Percentiles rank a stretch among this genome's conserved stretches.
Conservation (phyloP, 495 filamentous ascomycete species). For the Penicillium argentinense region DNA sequence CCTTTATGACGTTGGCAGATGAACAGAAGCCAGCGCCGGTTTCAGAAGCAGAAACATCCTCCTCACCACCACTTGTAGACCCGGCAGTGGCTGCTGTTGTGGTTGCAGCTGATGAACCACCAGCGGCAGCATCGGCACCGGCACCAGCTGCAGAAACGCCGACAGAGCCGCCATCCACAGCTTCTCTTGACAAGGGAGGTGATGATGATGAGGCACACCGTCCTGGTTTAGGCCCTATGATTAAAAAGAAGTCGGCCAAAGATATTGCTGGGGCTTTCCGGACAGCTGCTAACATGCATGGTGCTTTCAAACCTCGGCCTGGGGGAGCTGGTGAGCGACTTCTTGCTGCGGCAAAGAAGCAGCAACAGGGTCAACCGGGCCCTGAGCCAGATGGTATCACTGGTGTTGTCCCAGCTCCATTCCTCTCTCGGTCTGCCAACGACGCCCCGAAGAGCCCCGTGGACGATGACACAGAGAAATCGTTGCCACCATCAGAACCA, state of each 20-base stretch:
- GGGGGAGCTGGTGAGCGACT: slow-evolving; percentile 79
- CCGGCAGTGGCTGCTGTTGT: slow-evolving; percentile 20
- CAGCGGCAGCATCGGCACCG: background rate
- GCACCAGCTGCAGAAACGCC: background rate
- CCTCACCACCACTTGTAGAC: slow-evolving; percentile 8
- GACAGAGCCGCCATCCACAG: background rate
- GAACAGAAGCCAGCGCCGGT: slow-evolving; percentile 1
- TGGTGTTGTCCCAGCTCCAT: slow-evolving; percentile 78
- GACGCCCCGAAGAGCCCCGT: slow-evolving; percentile 25
- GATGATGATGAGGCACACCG: slow-evolving; percentile 56
- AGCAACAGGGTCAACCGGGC: slow-evolving; percentile 40
- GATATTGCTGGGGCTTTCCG: slow-evolving; percentile 78
- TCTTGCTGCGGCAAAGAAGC: slow-evolving; percentile 50
- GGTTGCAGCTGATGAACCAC: slow-evolving; percentile 12
- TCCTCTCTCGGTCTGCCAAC: slow-evolving; percentile 32
- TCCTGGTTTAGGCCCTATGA: slow-evolving; percentile 87
- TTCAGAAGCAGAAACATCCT: slow-evolving; percentile 1
- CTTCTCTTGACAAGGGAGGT: slow-evolving; percentile 25
- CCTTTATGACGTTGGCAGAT: background rate
- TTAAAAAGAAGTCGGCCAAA: slow-evolving; percentile 70
- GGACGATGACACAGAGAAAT: slow-evolving; percentile 17
- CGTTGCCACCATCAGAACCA: slow-evolving; percentile 12
- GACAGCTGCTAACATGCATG: slow-evolving; percentile 79
- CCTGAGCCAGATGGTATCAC: slow-evolving; percentile 84
- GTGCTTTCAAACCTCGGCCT: slow-evolving; percentile 79